phyloP scores from a whole-genome alignment of 495 filamentous ascomycete genomes.

The Xylaria venustula region DNA sequence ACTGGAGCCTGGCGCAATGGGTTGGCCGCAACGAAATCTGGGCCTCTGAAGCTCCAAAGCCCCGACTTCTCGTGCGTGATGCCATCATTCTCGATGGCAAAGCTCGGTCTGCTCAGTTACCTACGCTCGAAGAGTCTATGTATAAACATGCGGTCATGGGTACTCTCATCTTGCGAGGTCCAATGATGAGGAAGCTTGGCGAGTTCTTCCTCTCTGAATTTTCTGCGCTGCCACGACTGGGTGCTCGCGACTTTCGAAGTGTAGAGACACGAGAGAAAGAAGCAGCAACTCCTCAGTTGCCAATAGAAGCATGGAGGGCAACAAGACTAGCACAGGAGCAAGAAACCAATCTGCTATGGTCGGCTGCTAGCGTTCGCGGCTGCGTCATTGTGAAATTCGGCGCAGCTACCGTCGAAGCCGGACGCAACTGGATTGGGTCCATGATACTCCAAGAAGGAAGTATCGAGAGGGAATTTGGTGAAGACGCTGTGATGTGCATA shows the following conservation, averaged over 20 bases:
- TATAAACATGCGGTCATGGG: conserved; percentile 68
- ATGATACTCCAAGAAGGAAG: conserved; percentile 53
- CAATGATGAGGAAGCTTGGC: conserved; percentile 62
- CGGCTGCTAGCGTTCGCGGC: conserved; percentile 75
- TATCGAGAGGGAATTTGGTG: conserved; percentile 46
- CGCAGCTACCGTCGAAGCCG: conserved; percentile 49
- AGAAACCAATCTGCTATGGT: conserved; percentile 71
- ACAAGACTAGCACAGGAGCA: conserved; percentile 52
- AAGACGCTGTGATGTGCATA: conserved; percentile 53
- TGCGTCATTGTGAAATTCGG: conserved; percentile 88
- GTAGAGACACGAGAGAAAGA: conserved; percentile 38
- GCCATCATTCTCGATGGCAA: conserved; percentile 69
- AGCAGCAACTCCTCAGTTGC: conserved; percentile 34
- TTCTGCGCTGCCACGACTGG: conserved; percentile 71
- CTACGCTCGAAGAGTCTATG: conserved; percentile 56
- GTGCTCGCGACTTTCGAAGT: conserved; percentile 73
- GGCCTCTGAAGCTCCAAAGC: conserved; percentile 32
- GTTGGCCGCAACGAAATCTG: conserved; percentile 84
- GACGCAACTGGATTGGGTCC: conserved; percentile 48
- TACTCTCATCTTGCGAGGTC: conserved; percentile 79
- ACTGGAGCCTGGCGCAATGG: conserved; percentile 80
- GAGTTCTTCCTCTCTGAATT: conserved; percentile 76
- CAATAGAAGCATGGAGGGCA: conserved; percentile 42
- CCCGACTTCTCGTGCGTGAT: conserved; percentile 75
- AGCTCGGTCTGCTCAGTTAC: conserved; percentile 25